These are phyloP conservation scores for Alternaria brassicae DNA, from an alignment of 2,329 filamentous ascomycete species.

Conservation along the genomic window DNA sequence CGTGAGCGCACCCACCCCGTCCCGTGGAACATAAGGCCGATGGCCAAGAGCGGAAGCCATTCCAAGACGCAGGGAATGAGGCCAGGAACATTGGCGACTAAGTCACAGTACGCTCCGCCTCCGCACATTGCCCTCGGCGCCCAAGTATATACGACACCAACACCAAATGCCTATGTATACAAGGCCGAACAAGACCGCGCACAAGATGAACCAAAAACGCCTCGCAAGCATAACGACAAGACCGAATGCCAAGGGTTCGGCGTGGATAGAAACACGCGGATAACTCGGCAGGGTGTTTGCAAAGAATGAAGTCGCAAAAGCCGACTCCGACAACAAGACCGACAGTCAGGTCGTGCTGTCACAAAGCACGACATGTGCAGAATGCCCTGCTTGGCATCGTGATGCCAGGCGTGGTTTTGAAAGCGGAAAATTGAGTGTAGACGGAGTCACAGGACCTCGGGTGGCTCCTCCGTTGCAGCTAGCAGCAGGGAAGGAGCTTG, in stretches of 20 bases:
- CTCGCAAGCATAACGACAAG: slow-evolving; percentile 1
- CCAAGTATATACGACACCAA: background rate
- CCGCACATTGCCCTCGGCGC: background rate
- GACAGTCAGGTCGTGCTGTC: background rate
- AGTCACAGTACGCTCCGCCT: background rate
- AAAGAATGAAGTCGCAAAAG: background rate
- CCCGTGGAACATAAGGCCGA: background rate
- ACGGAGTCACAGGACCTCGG: background rate
- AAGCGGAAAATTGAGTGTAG: background rate
- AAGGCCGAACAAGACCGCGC: slow-evolving; percentile 3
- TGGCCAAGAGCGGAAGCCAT: background rate
- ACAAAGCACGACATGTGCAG: background rate
- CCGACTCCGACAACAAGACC: background rate
- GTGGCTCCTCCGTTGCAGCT: background rate
- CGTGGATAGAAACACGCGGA: background rate
- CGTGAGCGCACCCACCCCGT: background rate
- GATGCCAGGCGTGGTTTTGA: slow-evolving; percentile 9
- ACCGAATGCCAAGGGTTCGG: background rate
- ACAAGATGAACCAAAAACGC: background rate
- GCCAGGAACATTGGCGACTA: background rate
- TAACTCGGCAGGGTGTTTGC: background rate
- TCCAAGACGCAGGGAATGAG: background rate
- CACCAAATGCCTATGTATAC: background rate
- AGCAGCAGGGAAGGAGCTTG: background rate
- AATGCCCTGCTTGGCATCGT: background rate